Conservation (phyloP, 2,329 filamentous ascomycete species). For the Botrytis byssoidea region DNA sequence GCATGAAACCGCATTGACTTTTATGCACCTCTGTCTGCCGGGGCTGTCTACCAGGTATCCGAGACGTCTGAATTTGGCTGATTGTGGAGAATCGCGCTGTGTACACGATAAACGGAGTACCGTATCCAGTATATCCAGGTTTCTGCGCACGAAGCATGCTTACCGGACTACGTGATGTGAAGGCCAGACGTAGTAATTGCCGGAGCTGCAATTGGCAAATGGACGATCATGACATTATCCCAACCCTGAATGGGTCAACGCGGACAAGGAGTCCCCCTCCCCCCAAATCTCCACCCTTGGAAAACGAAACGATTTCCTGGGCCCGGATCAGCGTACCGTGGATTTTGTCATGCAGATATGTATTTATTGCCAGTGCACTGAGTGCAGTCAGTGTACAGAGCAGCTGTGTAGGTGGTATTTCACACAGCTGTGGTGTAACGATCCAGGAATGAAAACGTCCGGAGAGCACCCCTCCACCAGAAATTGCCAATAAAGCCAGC, state of each 20-base stretch:
- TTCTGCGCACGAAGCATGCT: background rate
- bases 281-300: background rate
- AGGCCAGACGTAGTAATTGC: background rate
- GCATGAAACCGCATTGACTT: slow-evolving; percentile 1
- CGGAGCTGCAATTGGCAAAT: background rate
- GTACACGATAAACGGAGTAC: background rate
- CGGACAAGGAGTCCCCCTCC: background rate
- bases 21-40: background rate
- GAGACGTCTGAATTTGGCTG: background rate
- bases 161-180: background rate
- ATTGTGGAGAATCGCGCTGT: background rate
- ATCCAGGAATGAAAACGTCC: background rate
- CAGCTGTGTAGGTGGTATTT: background rate
- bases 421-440: background rate
- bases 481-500: background rate
- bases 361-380: background rate
- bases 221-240: background rate
- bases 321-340: slow-evolving; percentile 5
- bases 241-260: background rate
- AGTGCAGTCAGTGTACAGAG: background rate
- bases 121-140: background rate
- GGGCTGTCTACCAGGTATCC: background rate
- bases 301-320: slow-evolving; percentile 5
- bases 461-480: background rate
- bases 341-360: background rate